These are phyloP conservation scores for Pogostemon cablin DNA, from an alignment of 257 asterid species.

Conservation along the genomic window DNA sequence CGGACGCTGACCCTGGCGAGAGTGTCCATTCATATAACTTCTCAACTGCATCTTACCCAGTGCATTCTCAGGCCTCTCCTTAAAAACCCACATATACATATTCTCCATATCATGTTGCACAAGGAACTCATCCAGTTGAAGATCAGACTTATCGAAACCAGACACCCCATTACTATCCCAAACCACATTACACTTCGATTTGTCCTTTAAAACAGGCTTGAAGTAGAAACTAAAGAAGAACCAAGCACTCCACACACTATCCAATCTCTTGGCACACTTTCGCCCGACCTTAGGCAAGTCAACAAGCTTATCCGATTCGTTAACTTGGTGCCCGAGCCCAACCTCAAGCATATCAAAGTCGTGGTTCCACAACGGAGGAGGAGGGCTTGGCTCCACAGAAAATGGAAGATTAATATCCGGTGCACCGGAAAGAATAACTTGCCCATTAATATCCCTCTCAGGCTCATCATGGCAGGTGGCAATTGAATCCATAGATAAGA, in stretches of 20 bases:
- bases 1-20: conserved; percentile 57
- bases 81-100: conserved; percentile 62
- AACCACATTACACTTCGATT: conserved; percentile 46
- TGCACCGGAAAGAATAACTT: conserved; percentile 49
- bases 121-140: conserved; percentile 49
- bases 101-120: conserved; percentile 68
- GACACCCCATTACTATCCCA: conserved; percentile 49
- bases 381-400: conserved; percentile 55
- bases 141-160: conserved; percentile 56
- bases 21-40: conserved; percentile 60
- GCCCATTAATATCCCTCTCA: conserved; percentile 48
- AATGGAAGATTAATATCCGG: conserved; percentile 61
- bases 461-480: conserved; percentile 49
- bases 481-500: conserved; percentile 56
- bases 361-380: conserved; percentile 53
- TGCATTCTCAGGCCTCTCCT: conserved; percentile 63
- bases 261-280: conserved; percentile 52
- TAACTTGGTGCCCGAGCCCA: conserved; percentile 48
- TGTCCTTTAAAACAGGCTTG: conserved; percentile 57
- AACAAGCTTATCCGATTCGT: conserved; percentile 43
- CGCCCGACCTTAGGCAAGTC: conserved; percentile 49
- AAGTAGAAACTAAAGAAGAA: conserved; percentile 60
- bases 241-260: conserved; percentile 69
- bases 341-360: conserved; percentile 58
- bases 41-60: conserved; percentile 64